phyloP scores from a whole-genome alignment of 2,329 filamentous ascomycete genomes.

The Cytospora schulzeri region DNA sequence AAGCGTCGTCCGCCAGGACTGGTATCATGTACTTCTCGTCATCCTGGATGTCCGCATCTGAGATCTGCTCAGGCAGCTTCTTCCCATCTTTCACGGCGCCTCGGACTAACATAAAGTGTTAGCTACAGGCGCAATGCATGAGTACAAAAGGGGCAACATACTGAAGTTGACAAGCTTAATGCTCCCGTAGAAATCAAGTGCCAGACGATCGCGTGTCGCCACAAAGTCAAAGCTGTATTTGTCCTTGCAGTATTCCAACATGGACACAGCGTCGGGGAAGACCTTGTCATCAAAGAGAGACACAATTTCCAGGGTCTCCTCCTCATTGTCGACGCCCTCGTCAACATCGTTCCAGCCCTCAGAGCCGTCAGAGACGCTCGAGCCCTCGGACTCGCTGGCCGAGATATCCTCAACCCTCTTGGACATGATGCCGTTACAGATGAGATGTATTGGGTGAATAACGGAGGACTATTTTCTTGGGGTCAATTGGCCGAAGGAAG shows the following conservation, averaged over 20 bases:
- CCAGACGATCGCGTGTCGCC: conserved; percentile 56
- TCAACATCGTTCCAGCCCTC: conserved; percentile 37
- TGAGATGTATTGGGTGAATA: background rate
- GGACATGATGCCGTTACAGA: conserved; percentile 17
- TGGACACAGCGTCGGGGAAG: conserved; percentile 64
- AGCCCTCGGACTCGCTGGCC: conserved; percentile 41
- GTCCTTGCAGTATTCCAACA: conserved; percentile 70
- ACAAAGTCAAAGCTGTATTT: conserved; percentile 69
- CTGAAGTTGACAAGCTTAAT: conserved; percentile 76
- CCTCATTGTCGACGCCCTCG: conserved; percentile 59
- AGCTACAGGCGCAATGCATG: background rate
- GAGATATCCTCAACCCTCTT: conserved; percentile 28
- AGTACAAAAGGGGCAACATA: conserved; percentile 43
- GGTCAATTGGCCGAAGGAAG: background rate
- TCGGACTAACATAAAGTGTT: conserved; percentile 45
- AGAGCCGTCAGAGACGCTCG: conserved; percentile 40
- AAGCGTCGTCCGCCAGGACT: conserved; percentile 82
- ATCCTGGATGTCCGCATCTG: conserved; percentile 66
- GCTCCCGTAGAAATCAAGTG: conserved; percentile 71
- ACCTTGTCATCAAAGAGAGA: conserved; percentile 69
- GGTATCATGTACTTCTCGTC: conserved; percentile 78
- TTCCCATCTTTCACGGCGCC: conserved; percentile 47
- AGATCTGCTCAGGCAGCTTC: conserved; percentile 59
- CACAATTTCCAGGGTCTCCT: conserved; percentile 61
- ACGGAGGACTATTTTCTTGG: background rate